Evolutionary conservation across 2,329 filamentous ascomycete genomes (phyloP), one percentile per base, ranked within the genome.

Genomic region (Penicillium sp.): DNA sequence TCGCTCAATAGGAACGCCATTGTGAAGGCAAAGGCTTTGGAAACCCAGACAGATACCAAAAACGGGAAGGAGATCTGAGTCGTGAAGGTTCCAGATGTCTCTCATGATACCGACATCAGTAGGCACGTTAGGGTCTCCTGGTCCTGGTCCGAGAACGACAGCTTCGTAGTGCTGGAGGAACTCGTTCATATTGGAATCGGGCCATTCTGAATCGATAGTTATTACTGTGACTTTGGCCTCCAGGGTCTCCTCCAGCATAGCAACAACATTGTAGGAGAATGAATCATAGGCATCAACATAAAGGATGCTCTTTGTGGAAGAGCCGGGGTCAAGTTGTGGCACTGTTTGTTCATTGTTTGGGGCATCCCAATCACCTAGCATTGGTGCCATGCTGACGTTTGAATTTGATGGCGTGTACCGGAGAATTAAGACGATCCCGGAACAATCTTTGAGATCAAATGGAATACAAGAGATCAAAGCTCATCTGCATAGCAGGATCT

Each of bases 271-370:
- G 77, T 96, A 92, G 54, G 92, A 91, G 76, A 97, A 99, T 41
- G 92, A 97, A 78, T 99, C 94, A 76, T 96, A 96, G 60, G 93
- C 92, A 74, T 97, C 94, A 65, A 99, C 82, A 76, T 96, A 96
- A 61, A 97, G 84, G 60, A 97, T 88, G 59, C 64, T 70, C 50
- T 67, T 71, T 44, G 40, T 11, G 25, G 60, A 29, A 49, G 34
- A n/a, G 43, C 46, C 36, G 19, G 34, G 41, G 11, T 34, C 43
- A 19, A 51, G 25, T 21, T 39, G 31, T 10, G 34, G 51, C 55
- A 50, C 44, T 41, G 41, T 19, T 50, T 43, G 36, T 41, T 25
- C 23, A 27, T 23, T 39, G 23, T 41, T 40, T n/a, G 58, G 34
- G 44, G 23, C 58, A 49, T 64, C 60, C 67, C 65, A 70, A 56